Evolutionary conservation across 495 filamentous ascomycete genomes (phyloP).

Genomic region (Patellaria atrata): DNA sequence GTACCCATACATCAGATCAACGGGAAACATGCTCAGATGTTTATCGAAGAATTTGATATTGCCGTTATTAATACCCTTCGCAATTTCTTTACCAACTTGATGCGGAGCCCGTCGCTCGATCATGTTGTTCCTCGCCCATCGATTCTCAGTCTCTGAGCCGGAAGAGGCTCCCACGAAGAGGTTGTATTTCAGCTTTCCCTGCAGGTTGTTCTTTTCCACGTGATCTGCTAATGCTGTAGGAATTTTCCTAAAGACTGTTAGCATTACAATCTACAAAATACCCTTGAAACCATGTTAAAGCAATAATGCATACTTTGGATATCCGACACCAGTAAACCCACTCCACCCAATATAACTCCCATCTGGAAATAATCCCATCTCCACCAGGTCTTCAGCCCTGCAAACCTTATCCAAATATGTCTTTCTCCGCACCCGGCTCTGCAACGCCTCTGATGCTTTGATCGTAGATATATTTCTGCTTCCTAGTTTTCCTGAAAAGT

Average conservation of each 20-base stretch:
- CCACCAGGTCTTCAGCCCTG: constrained; percentile 62
- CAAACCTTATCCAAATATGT: constrained; percentile 69
- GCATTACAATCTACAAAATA: neutral
- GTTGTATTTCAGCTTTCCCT: constrained; percentile 71
- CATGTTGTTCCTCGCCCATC: constrained; percentile 79
- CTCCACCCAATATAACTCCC: constrained; percentile 77
- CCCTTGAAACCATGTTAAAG: neutral
- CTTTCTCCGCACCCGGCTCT: constrained; percentile 57
- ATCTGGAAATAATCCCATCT: constrained; percentile 70
- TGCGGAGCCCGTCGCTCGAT: constrained; percentile 75
- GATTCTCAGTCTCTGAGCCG: constrained; percentile 81
- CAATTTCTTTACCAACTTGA: constrained; percentile 83
- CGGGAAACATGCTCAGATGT: constrained; percentile 85
- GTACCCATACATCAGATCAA: constrained; percentile 68
- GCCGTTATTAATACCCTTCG: constrained; percentile 81
- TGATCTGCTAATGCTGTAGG: constrained; percentile 76
- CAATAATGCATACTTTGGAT: constrained; percentile 53
- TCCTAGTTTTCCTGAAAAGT: neutral
- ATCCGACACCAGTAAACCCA: constrained; percentile 83
- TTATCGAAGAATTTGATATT: constrained; percentile 89
- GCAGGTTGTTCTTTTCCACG: constrained; percentile 75
- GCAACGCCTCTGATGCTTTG: constrained; percentile 57
- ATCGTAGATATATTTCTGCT: constrained; percentile 5
- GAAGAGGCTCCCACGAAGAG: constrained; percentile 83
- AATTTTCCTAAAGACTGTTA: constrained; percentile 45